Base-by-base conservation (phyloP, 2,329 filamentous ascomycete species). In the Aaosphaeria pasadenensis region DNA sequence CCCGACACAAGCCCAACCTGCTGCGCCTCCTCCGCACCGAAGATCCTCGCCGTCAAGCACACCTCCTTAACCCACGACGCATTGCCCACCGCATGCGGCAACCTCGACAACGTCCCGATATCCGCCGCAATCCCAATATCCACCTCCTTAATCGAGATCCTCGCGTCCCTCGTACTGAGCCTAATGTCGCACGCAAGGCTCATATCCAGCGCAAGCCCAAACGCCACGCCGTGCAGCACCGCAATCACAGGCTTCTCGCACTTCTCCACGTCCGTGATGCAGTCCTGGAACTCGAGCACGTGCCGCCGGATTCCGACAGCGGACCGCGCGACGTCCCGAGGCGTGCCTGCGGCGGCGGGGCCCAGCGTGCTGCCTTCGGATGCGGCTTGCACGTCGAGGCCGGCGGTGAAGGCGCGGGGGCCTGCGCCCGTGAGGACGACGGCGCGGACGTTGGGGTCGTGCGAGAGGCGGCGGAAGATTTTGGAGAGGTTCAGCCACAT, bases 401-500 rank as follows among this genome's bases (percentile, higher is more conserved):
- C 92, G 0, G 89, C 79, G 2, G 88, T 91, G 74, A 96, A 97
- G 30, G 89, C 91, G 57, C 84, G 82, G 40, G 89, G 84, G 38
- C 92, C 92, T 17, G 87, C 86, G 46, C 88, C 91, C 29, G 87
- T 89, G 58, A 96, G 77, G 52, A 96, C 74, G 48, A 96, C 80
- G 53, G 81, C 84, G 53, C 92, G 88, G 47, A 95, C 81, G 38
- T 85, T 78, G 0, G 86, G 75, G 71, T 91, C 87, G 51, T 74
- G 66, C 39, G 88, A 91, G 52, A 96, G 82, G 51, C 80, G 78
- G 48, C 76, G 71, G 75, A 97, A 94, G 57, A 95, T 77, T 9
- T 70, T 63, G 47, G 84, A 82, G 54, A 96, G 78, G 74, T 95
- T 90, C 45, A 86, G 75, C 90, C 91, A 96, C 84, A 96, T 92